Evolutionary conservation across 192 early-diverging fungal species (phyloP).

Genomic region (Cladochytrium replicatum): DNA sequence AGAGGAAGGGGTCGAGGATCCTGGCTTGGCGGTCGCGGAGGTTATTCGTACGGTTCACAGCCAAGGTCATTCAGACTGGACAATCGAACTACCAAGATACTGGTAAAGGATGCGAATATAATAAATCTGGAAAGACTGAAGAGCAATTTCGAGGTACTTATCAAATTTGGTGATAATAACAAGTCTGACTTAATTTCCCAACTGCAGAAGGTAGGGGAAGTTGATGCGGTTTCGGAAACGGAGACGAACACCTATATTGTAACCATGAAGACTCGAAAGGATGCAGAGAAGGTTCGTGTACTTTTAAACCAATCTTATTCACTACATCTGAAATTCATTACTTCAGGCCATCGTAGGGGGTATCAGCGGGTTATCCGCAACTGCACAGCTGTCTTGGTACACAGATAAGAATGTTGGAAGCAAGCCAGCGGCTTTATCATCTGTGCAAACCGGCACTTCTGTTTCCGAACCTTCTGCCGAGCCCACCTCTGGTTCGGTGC

Average conservation of each 20-base stretch:
- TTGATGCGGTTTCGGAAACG: neutral
- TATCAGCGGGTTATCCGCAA: too few species aligned
- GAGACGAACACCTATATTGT: neutral
- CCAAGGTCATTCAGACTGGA: conserved; percentile 50
- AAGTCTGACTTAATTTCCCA: conserved; percentile 5
- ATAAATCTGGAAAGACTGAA: conserved; percentile 34
- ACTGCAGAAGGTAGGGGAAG: conserved; percentile 9
- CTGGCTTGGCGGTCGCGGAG: conserved; percentile 32
- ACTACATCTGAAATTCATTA: too few species aligned
- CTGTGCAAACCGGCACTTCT: too few species aligned
- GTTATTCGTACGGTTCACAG: conserved; percentile 21
- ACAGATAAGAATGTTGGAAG: too few species aligned
- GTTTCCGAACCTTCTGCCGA: too few species aligned
- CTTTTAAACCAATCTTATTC: too few species aligned
- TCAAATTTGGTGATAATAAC: neutral
- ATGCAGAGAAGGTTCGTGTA: neutral
- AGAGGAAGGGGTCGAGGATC: conserved; percentile 31
- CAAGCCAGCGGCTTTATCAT: too few species aligned
- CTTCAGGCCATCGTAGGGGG: too few species aligned
- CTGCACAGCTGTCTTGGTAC: too few species aligned
- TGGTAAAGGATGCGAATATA: conserved; percentile 43
- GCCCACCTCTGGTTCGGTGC: too few species aligned
- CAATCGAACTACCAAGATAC: conserved; percentile 60
- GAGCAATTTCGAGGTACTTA: conserved; percentile 56
- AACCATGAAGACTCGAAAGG: neutral